Evolutionary conservation across 192 early-diverging fungal genomes (phyloP), one percentile per base, ranked within the genome.

Genomic region (Coemansia erecta): DNA sequence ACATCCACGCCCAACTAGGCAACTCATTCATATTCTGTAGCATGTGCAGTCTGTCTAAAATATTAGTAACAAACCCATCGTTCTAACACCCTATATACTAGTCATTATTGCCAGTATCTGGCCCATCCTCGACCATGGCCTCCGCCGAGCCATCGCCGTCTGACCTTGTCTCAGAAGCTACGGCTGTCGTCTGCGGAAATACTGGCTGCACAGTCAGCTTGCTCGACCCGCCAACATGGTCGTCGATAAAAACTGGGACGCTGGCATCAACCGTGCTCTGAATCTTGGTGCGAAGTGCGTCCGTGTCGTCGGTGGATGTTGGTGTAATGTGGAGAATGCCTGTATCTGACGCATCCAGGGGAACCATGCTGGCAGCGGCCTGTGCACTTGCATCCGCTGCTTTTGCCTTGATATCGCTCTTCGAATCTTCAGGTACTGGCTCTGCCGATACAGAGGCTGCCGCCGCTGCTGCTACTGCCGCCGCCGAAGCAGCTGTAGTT

Each of bases 341-440:
- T 14, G 73, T 77, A 37, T 77, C 73, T 21, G 73, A 77, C 0
- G 73, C 73, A 50, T 77, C 73, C 56, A 77, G 60, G 23, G 68
- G 73, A 45, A 63, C 60, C 17, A 58, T 53, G 1, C 51, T 54
- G 8, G 28, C 33, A 42, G 2, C 21, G 4, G 23, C 8, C 15
- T 18, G 10, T 19, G 47, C 5, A 8, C 21, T 14, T 4, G 28
- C 18, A 14, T 26, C 28, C 22, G 15, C 24, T 26, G 6, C 28
- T n/a, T 28, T 4, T 4, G 28, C 23, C 23, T n/a, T 23, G 8
- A 33, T 23, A 7, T 52, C 50, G 3, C 50, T 2, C 28, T 31
- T 31, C 28, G 28, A 2, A 2, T 31, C 28, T 7, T 31, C 28
- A 5, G 28, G 28, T 7, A 31, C 28, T 5, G 28, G 28, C 4